phyloP scores from a whole-genome alignment of 257 asterid species.

The Pogostemon cablin region DNA sequence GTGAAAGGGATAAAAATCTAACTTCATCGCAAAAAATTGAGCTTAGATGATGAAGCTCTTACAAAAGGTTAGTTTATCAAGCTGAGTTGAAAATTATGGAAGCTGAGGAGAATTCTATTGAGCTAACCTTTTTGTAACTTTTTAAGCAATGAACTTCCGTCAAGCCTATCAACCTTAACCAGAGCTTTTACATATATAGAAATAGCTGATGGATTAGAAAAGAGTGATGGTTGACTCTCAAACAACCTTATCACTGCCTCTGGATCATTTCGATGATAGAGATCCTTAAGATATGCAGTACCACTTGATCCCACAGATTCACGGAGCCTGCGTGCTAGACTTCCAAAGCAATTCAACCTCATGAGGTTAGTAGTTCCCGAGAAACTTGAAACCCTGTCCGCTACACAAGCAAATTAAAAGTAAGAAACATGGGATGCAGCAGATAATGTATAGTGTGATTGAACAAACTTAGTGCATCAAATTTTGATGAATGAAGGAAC shows the following conservation, averaged over 20 bases:
- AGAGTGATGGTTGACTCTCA: slow-evolving; percentile 76
- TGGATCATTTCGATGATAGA: slow-evolving; percentile 66
- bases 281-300: slow-evolving; percentile 73
- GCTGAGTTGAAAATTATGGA: not conserved
- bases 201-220: slow-evolving; percentile 70
- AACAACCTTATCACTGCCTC: slow-evolving; percentile 79
- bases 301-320: slow-evolving; percentile 55
- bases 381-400: no score
- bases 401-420: no score
- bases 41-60: no score
- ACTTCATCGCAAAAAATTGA: no score
- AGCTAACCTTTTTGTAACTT: slow-evolving; percentile 73
- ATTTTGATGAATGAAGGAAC: no score
- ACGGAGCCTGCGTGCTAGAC: slow-evolving; percentile 62
- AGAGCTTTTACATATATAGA: slow-evolving; percentile 82
- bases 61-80: not conserved
- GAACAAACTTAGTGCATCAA: no score
- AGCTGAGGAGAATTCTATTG: not conserved
- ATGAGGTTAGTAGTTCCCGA: no score
- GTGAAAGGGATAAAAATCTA: no score
- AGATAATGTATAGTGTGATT: no score
- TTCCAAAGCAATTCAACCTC: slow-evolving; percentile 40
- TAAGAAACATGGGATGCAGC: no score
- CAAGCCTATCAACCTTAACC: slow-evolving; percentile 80
- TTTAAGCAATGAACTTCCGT: slow-evolving; percentile 73